Evolutionary conservation across 331 rosid genomes (phyloP).

Genomic region (Saraca asoca): DNA sequence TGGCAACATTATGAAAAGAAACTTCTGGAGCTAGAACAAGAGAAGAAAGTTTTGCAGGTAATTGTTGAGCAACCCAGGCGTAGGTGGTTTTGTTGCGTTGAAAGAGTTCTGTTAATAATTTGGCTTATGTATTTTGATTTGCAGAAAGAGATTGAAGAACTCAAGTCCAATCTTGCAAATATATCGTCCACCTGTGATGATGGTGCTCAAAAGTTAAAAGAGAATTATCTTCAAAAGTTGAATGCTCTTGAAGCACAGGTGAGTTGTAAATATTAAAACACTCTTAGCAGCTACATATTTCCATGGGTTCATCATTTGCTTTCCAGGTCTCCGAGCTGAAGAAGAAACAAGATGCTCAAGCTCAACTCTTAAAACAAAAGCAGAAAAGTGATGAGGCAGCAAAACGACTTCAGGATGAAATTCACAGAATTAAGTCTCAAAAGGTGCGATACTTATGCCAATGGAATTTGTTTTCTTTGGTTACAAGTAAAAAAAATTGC

Average conservation of each 20-base stretch:
- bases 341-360: conserved; percentile 92
- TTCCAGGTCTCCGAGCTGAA: conserved; percentile 79
- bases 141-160: conserved; percentile 86
- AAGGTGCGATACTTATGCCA: conserved; percentile 54
- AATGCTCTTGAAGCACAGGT: conserved; percentile 88
- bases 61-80: conserved; percentile 27
- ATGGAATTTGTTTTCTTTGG: conserved; percentile 19
- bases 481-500: neutral
- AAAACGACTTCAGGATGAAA: conserved; percentile 82
- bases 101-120: conserved; percentile 12
- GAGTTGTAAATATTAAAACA: conserved; percentile 15
- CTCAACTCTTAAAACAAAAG: conserved; percentile 79
- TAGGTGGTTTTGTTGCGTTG: conserved; percentile 32
- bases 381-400: conserved; percentile 91
- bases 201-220: conserved; percentile 85
- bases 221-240: conserved; percentile 84
- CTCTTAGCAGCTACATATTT: conserved; percentile 21
- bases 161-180: conserved; percentile 60
- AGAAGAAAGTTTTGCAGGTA: conserved; percentile 84
- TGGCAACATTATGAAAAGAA: conserved; percentile 89
- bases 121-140: conserved; percentile 24
- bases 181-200: conserved; percentile 79
- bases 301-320: conserved; percentile 36
- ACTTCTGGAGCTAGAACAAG: conserved; percentile 81
- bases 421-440: conserved; percentile 83